Conservation (phyloP, 306 rosid species). For the Rubus parviflorus region DNA sequence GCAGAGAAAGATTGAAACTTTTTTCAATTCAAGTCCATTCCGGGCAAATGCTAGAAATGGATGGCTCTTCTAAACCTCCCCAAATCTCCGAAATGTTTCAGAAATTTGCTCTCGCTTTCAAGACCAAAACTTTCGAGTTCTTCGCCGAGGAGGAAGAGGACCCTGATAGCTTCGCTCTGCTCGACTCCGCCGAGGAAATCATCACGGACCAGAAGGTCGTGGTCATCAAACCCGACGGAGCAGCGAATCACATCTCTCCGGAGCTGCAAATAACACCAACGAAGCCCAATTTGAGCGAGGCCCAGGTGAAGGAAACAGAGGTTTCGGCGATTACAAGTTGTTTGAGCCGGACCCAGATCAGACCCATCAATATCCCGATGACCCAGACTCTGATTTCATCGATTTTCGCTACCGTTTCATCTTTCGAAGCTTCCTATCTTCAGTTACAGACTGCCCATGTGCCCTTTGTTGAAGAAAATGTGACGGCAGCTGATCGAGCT, state of each 20-base stretch:
- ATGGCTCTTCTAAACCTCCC: conserved; percentile 66
- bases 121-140: conserved; percentile 85
- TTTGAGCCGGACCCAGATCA: conserved; percentile 31
- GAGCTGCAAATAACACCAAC: conserved; percentile 6
- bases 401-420: conserved; percentile 69
- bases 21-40: neutral
- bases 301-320: conserved; percentile 26
- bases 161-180: conserved; percentile 68
- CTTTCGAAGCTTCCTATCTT: conserved; percentile 87
- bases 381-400: conserved; percentile 66
- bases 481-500: conserved; percentile 67
- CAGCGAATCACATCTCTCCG: conserved; percentile 17
- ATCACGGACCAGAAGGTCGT: conserved; percentile 94
- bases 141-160: conserved; percentile 69
- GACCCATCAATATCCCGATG: conserved; percentile 33
- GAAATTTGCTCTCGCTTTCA: conserved; percentile 94
- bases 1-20: conserved; percentile 1
- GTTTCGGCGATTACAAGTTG: conserved; percentile 4
- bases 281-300: conserved; percentile 16
- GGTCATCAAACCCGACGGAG: conserved; percentile 73
- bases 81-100: conserved; percentile 96
- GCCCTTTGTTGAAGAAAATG: conserved; percentile 71
- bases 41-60: conserved; percentile 54
- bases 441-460: conserved; percentile 90
- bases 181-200: conserved; percentile 88